phyloP scores from a whole-genome alignment of 345 rosid species.

The Cardiospermum halicacabum region DNA sequence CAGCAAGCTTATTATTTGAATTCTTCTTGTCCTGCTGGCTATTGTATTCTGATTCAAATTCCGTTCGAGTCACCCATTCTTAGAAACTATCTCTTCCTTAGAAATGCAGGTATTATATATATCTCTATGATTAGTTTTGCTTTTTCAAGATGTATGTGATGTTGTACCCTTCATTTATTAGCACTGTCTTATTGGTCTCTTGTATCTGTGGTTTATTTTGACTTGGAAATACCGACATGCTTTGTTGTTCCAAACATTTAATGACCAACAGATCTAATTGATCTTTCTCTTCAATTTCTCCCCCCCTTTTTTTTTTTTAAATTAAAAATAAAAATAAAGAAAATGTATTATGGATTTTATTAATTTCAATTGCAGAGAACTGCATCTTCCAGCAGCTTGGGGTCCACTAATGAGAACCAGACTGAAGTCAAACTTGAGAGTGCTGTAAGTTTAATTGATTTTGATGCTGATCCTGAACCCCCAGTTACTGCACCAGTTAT shows the following conservation, averaged over 20 bases:
- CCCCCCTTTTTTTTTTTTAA: not conserved
- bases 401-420: conserved; percentile 49
- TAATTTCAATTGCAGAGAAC: conserved; percentile 51
- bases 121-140: not conserved
- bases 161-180: not conserved
- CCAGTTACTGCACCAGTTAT: conserved; percentile 32
- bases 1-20: not conserved
- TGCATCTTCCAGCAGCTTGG: conserved; percentile 64
- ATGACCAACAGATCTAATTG: not conserved
- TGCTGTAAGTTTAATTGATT: conserved; percentile 81
- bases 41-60: not conserved
- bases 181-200: not conserved
- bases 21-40: not conserved
- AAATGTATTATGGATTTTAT: conserved; percentile 12
- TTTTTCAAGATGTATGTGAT: not conserved
- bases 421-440: conserved; percentile 62
- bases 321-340: conserved; percentile 1
- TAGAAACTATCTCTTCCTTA: not conserved
- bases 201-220: not conserved
- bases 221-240: not conserved
- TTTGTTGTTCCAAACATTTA: not conserved
- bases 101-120: not conserved
- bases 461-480: conserved; percentile 79
- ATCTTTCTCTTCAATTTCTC: not conserved
- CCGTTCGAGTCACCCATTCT: not conserved